These are phyloP conservation scores for Peronospora farinosa DNA, from an alignment of 352 stramenopile genomes.

Conservation along the genomic window DNA sequence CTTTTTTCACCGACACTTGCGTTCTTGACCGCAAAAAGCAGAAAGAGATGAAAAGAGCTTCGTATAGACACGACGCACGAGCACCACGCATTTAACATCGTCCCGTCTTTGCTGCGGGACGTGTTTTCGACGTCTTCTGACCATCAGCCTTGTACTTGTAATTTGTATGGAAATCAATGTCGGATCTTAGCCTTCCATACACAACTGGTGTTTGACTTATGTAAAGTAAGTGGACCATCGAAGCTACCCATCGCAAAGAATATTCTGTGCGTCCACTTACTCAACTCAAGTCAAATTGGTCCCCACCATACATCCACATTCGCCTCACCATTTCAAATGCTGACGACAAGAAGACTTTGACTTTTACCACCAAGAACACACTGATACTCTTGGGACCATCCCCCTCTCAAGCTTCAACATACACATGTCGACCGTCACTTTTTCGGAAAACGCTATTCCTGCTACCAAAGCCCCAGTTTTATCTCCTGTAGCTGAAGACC, in stretches of 20 bases:
- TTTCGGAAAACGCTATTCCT: conserved; percentile 17
- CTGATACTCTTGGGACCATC: conserved; percentile 16
- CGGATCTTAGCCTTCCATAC: conserved; percentile 10
- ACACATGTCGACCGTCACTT: conserved; percentile 36
- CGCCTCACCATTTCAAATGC: neutral
- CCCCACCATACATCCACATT: neutral
- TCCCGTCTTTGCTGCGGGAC: conserved; percentile 17
- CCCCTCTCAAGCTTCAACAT: conserved; percentile 8
- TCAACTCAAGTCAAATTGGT: conserved; percentile 13
- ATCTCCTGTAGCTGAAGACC: conserved; percentile 37
- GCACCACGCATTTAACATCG: conserved; percentile 43
- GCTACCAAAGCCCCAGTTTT: conserved; percentile 19
- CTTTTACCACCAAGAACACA: conserved; percentile 38
- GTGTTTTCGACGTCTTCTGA: conserved; percentile 13
- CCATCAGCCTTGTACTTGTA: conserved; percentile 21
- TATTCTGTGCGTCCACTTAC: conserved; percentile 8
- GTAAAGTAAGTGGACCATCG: conserved; percentile 16
- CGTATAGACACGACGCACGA: conserved; percentile 35
- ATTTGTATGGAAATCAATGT: conserved; percentile 13
- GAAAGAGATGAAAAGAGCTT: conserved; percentile 47
- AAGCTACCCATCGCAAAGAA: neutral
- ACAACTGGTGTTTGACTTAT: conserved; percentile 11
- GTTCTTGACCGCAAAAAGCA: conserved; percentile 51
- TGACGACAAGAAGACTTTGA: conserved; percentile 28
- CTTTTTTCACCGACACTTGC: conserved; percentile 25